Evolutionary conservation across 2,329 filamentous ascomycete genomes (phyloP), one percentile per base, ranked within the genome.

Genomic region (Sporothrix phasma): DNA sequence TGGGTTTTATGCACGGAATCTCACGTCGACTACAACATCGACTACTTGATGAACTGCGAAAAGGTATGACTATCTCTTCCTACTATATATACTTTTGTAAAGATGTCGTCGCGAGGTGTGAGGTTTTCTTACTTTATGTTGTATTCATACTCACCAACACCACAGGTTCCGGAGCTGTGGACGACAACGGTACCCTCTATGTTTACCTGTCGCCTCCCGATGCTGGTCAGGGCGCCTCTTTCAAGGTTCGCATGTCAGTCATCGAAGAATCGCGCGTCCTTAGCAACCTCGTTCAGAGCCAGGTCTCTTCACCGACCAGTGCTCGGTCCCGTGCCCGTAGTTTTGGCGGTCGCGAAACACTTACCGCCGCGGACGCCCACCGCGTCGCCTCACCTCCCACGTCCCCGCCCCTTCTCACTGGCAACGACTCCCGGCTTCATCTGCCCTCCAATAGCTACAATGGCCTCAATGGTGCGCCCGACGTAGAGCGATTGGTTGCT

Each of bases 121-220:
- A n/a, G n/a, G n/a, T n/a, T n/a, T n/a, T n/a, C n/a, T n/a, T n/a
- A n/a, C n/a, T n/a, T n/a, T n/a, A n/a, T n/a, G n/a, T n/a, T n/a
- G n/a, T n/a, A n/a, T n/a, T n/a, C n/a, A n/a, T n/a, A n/a, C n/a
- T n/a, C n/a, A n/a, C n/a, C n/a, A n/a, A n/a, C n/a, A n/a, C 62
- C 24, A 67, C 65, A 86, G 83, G 82, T 88, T 3, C 83, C 85
- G 1, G 86, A 88, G 71, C 73, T 88, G 22, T 88, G 86, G 83
- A 85, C 67, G 84, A 87, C 63, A 75, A 73, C 61, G 84, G 82
- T 45, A 80, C 80, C 66, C 79, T 86, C 26, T 76, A 78, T 60
- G 78, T 88, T 22, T 84, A 84, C 68, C 73, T 88, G 3, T 81
- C 81, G 64, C 78, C 84, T 1, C 79, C 76, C 63, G 74, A 75